These are phyloP conservation scores for Claviceps arundinis DNA, from an alignment of 2,329 filamentous ascomycete genomes.

Conservation along the genomic window DNA sequence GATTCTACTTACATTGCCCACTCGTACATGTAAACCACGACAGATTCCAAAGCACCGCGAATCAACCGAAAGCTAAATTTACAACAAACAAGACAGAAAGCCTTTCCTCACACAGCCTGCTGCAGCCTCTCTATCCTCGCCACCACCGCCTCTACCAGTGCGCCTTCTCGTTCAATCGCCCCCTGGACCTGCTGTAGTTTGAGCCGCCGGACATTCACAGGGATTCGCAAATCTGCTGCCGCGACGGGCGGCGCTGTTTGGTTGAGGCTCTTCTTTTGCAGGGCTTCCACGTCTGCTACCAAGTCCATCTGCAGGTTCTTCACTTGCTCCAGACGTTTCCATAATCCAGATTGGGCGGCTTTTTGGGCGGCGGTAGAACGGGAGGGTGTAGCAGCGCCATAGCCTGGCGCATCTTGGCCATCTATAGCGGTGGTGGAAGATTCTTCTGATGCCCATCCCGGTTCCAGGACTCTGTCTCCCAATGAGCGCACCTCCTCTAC, in stretches of 20 bases:
- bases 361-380: background rate
- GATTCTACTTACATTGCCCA: too few relatives aligned
- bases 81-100: background rate
- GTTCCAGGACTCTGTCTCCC: constrained; percentile 34
- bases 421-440: background rate
- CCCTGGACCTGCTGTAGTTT: constrained; percentile 52
- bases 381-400: too few relatives aligned
- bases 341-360: constrained; percentile 2
- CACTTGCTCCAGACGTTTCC: constrained; percentile 15
- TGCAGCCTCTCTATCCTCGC: constrained; percentile 46
- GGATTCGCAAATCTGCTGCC: constrained; percentile 36
- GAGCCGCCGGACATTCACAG: constrained; percentile 45
- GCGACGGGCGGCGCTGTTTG: constrained; percentile 16
- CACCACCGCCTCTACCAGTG: constrained; percentile 53
- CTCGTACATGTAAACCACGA: too few relatives aligned
- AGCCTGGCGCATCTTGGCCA: background rate
- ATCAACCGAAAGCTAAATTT: too few relatives aligned
- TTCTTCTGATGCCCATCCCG: constrained; percentile 9
- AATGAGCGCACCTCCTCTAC: constrained; percentile 38
- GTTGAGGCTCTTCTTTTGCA: constrained; percentile 21
- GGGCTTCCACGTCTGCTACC: constrained; percentile 33
- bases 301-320: constrained; percentile 36
- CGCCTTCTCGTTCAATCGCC: constrained; percentile 52
- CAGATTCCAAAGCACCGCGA: too few relatives aligned
- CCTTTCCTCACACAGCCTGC: constrained; percentile 13